Base-by-base conservation (phyloP, 441 rosid species). In the Monsonia emarginata region DNA sequence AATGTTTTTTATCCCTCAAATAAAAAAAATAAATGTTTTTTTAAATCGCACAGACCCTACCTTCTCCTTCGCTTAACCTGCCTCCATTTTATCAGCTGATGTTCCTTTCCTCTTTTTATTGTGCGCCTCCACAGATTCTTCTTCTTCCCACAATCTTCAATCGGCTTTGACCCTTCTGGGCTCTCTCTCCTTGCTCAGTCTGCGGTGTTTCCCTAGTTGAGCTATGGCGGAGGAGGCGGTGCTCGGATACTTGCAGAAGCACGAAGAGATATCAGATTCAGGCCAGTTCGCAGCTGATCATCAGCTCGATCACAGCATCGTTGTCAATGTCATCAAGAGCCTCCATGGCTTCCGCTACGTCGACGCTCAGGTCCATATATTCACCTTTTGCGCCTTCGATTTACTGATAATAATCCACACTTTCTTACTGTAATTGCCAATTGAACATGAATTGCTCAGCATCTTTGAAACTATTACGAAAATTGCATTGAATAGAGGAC, bases 321-420 rank as follows among this genome's bases (percentile, higher is more conserved):
- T 86, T 52, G 86, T 84, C 75, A 90, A 88, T 71, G 85, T 81
- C 74, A 73, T 90, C 74, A 90, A 87, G 82, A 90, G 98, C 73
- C 91, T 90, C 63, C 81, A 78, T 64, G 96, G 95, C 65, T 90
- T 86, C 80, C 71, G 81, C 27, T 93, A 84, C 80, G 73, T 93
- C 54, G 91, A 82, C 7, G 80, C 85, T 42, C 75, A 82, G 90
- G 96, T 87, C 21, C 25, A n/a, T n/a, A n/a, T 1, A 6, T 48
- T 48, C 7, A 25, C 25, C 0, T 48, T 19, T 19, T 48, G 10
- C 18, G 7, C 19, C 8, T 48, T 48, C 16, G 25, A 46, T 5
- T 4, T 46, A 16, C 4, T 18, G 16, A 32, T 5, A 2, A 18
- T 16, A 18, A 18, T 46, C 16, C 54, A 10, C 11, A 1, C 10